Conservation (phyloP, 257 asterid genomes). For the Przewalskia tangutica region DNA sequence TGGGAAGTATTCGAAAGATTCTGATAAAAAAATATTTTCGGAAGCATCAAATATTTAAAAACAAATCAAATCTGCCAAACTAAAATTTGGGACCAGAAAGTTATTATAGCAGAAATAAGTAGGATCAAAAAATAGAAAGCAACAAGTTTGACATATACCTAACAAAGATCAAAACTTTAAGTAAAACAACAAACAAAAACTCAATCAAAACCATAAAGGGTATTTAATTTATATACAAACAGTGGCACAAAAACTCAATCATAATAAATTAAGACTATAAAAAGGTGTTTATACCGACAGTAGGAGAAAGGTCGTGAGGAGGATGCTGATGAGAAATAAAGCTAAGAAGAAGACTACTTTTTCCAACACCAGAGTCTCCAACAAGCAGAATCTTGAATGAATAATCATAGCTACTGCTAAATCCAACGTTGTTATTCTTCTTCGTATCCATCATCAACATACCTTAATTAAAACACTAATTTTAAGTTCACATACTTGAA, state of each 20-base stretch:
- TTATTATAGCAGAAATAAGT: not conserved
- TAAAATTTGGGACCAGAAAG: not conserved
- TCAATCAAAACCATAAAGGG: not conserved
- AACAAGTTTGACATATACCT: not conserved
- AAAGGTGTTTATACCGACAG: conserved; percentile 47
- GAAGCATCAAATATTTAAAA: not conserved
- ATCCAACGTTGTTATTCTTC: conserved; percentile 3
- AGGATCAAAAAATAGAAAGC: not conserved
- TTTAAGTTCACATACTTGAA: not conserved
- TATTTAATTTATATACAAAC: conserved; percentile 31
- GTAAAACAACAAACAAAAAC: not conserved
- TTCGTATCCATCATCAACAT: conserved; percentile 36
- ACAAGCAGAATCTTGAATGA: conserved; percentile 74
- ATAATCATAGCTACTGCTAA: conserved; percentile 41
- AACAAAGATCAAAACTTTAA: not conserved
- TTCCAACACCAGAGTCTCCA: conserved; percentile 88
- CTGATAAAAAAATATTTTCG: too few species aligned
- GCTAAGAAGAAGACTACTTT: conserved; percentile 70
- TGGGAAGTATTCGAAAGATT: too few species aligned
- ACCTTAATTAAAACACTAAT: not conserved
- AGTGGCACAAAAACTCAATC: conserved; percentile 35
- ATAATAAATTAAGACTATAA: not conserved
- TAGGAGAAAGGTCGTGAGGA: conserved; percentile 54
- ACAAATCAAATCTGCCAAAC: not conserved
- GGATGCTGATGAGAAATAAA: conserved; percentile 54